Conservation (phyloP, 2,329 filamentous ascomycete genomes). For the Cryphonectria naterciae region DNA sequence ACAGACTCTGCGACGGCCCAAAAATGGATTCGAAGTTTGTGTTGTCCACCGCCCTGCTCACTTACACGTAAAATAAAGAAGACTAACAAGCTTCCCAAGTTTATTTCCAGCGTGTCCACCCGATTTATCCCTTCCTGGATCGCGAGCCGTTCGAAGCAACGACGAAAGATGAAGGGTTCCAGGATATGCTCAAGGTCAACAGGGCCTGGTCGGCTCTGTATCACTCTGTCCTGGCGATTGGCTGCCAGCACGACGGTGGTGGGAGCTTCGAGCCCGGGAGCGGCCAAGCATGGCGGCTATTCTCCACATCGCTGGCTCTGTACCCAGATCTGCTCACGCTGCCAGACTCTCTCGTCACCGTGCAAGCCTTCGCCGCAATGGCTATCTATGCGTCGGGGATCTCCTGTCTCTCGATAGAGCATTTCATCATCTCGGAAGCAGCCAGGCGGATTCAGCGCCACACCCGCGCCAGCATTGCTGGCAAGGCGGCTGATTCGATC, state of each 20-base stretch:
- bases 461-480: conserved; percentile 31
- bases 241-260: conserved; percentile 41
- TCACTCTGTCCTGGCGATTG: conserved; percentile 43
- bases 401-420: conserved; percentile 39
- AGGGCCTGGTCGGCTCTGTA: conserved; percentile 45
- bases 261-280: conserved; percentile 45
- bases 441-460: conserved; percentile 39
- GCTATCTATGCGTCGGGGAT: conserved; percentile 36
- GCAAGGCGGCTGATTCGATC: conserved; percentile 29
- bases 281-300: conserved; percentile 45
- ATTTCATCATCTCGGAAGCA: conserved; percentile 38
- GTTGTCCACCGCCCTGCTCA: neutral
- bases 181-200: conserved; percentile 34
- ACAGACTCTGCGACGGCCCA: conserved; percentile 16
- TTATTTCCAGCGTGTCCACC: conserved; percentile 46
- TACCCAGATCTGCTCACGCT: conserved; percentile 41
- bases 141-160: conserved; percentile 40
- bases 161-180: conserved; percentile 36
- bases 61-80: neutral
- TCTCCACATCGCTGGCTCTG: conserved; percentile 41
- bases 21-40: conserved; percentile 26
- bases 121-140: conserved; percentile 46
- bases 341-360: conserved; percentile 37
- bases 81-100: conserved; percentile 29
- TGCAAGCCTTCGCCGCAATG: conserved; percentile 40